Percentiles rank a stretch among this genome's conserved stretches.
These are phyloP conservation scores for Gilbertella persicaria DNA, from an alignment of 371 early-diverging fungal species.

Conservation along the genomic window DNA sequence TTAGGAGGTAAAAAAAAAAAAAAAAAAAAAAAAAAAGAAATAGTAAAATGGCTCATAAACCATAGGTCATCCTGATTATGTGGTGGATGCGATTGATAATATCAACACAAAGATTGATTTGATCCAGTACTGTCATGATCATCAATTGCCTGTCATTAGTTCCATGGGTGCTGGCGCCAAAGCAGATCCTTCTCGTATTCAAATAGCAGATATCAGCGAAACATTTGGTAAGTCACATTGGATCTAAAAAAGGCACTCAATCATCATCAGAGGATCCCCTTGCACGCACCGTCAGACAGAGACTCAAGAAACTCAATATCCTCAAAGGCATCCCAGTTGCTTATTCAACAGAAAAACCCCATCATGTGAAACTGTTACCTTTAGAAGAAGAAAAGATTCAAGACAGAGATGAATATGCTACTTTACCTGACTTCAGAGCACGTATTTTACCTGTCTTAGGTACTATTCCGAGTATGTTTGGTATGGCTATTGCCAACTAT, in stretches of 20 bases:
- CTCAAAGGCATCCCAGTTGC: constrained; percentile 81
- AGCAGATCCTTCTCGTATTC: constrained; percentile 90
- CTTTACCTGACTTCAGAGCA: constrained; percentile 86
- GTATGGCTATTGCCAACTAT: constrained; percentile 87
- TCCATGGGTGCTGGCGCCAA: constrained; percentile 97
- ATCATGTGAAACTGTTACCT: constrained; percentile 77
- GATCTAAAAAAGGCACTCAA: too few relatives aligned
- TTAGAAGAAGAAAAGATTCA: constrained; percentile 77
- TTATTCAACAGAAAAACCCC: constrained; percentile 91
- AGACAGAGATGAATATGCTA: constrained; percentile 86
- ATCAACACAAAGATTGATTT: constrained; percentile 90
- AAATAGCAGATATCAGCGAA: constrained; percentile 92
- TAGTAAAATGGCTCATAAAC: background rate
- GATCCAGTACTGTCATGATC: constrained; percentile 80
- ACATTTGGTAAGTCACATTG: constrained; percentile 85
- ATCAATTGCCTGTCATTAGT: constrained; percentile 74
- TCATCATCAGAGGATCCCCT: constrained; percentile 88
- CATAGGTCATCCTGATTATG: constrained; percentile 67
- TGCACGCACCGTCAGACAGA: constrained; percentile 81
- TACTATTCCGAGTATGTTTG: constrained; percentile 93
- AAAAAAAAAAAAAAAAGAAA: background rate
- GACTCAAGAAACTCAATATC: constrained; percentile 71
- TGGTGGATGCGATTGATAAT: constrained; percentile 94
- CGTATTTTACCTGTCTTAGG: constrained; percentile 88
- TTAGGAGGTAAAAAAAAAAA: constrained; percentile 55